Percentiles rank a stretch among this genome's conserved stretches.
Conservation (phyloP, 1,284 basidiomycete genomes). For the Pholiota adiposa region DNA sequence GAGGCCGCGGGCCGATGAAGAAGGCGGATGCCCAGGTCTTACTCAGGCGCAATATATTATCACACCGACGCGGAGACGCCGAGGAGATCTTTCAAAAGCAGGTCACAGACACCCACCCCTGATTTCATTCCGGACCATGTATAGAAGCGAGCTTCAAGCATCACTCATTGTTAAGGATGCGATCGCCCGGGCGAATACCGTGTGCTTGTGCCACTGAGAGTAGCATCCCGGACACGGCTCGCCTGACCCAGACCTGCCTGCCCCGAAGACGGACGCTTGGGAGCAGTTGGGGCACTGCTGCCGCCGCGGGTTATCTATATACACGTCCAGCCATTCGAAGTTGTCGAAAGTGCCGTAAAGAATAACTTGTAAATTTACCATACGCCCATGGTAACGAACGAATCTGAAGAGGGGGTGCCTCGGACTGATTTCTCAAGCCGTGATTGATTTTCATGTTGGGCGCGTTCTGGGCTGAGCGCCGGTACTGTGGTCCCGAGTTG, state of each 20-base stretch:
- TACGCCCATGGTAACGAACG: neutral
- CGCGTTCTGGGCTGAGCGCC: neutral
- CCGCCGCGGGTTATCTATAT: neutral
- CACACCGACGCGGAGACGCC: too few relatives aligned
- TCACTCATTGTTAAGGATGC: too few relatives aligned
- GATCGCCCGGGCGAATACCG: too few relatives aligned
- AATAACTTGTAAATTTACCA: too few relatives aligned
- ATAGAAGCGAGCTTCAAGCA: too few relatives aligned
- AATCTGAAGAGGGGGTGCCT: neutral
- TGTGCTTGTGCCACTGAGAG: too few relatives aligned
- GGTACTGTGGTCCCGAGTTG: neutral
- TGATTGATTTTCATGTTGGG: neutral
- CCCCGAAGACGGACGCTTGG: neutral
- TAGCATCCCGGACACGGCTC: neutral
- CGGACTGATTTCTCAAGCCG: neutral
- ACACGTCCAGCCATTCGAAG: neutral
- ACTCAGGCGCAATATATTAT: too few relatives aligned
- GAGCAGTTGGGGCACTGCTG: neutral
- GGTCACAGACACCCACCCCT: too few relatives aligned
- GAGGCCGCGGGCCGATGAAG: too few relatives aligned
- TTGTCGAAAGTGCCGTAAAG: neutral
- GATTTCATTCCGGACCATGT: too few relatives aligned
- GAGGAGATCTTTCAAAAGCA: too few relatives aligned
- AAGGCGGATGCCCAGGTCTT: too few relatives aligned
- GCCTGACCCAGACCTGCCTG: neutral